phyloP scores from a whole-genome alignment of 805 yeast genomes.

The Schwanniomyces pseudopolymorphus region DNA sequence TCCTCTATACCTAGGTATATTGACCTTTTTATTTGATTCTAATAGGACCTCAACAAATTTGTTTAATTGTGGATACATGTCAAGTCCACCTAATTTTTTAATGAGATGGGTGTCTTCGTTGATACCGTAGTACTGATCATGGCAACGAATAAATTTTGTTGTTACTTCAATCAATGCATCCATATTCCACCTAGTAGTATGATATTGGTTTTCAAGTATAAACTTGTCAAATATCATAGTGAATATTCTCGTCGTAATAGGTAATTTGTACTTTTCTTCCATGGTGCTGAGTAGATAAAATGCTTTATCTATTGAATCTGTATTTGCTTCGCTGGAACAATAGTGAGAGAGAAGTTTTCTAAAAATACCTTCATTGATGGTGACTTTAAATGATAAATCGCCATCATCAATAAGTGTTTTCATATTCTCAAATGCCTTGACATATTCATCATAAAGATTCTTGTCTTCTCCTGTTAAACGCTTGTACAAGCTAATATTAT shows the following conservation, averaged over 20 bases:
- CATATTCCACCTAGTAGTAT: slow-evolving; percentile 4
- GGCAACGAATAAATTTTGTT: slow-evolving; percentile 12
- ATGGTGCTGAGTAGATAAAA: slow-evolving; percentile 14
- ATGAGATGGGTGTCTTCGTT: slow-evolving; percentile 4
- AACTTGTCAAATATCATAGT: slow-evolving; percentile 18
- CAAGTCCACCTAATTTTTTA: slow-evolving; percentile 5
- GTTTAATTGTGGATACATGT: slow-evolving; percentile 12
- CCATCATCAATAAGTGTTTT: slow-evolving; percentile 11
- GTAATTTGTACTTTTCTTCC: slow-evolving; percentile 22
- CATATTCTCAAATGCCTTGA: slow-evolving; percentile 15
- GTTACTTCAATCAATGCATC: slow-evolving; percentile 11
- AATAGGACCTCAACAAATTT: slow-evolving; percentile 14
- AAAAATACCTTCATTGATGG: slow-evolving; percentile 27
- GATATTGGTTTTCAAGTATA: background rate
- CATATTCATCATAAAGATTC: slow-evolving; percentile 11
- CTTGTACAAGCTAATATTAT: slow-evolving; percentile 16
- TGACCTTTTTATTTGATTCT: background rate
- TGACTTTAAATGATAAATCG: slow-evolving; percentile 7
- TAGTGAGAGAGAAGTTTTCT: slow-evolving; percentile 17
- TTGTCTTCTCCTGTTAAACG: slow-evolving; percentile 22
- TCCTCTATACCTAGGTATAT: slow-evolving; percentile 11
- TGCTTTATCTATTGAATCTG: slow-evolving; percentile 10
- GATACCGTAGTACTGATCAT: slow-evolving; percentile 12
- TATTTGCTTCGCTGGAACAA: slow-evolving; percentile 7
- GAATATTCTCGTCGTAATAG: slow-evolving; percentile 32